Base-by-base conservation (phyloP, 1,284 basidiomycete genomes). In the Paramarasmius palmivorus region DNA sequence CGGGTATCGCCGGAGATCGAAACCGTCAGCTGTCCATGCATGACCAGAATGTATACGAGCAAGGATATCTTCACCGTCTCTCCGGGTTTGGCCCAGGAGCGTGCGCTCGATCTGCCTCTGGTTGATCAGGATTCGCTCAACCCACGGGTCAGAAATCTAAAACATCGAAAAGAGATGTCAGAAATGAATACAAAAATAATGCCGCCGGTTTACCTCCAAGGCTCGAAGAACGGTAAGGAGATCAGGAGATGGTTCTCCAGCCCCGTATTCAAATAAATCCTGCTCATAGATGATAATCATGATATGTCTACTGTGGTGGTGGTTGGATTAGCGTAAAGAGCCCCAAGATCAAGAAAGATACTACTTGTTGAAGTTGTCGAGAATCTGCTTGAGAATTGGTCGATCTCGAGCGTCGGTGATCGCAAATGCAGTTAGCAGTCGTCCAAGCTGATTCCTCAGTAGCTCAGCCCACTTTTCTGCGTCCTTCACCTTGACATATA, bases 121-220 rank as follows among this genome's bases (percentile, higher is more conserved):
- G 67, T 93, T 93, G 70, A 98, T 88, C 36, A 99, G 70, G 49
- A 95, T 78, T 45, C 94, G 92, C 26, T 87, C 74, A 2, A 95
- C 90, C 53, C 85, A 86, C 41, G 81, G 79, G 60, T 96, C 76
- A 15, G 83, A 78, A 60, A 96, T 78, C 92, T 97, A 44, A 15
- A 15, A 53, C 44, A 46, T 20, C 51, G 38, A 35, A 44, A 36
- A 39, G 23, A 35, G 20, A 23, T 29, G n/a, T 10, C n/a, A 8
- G 22, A 14, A 45, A 15, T 44, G 37, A 4, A 26, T 35, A 14
- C 40, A n/a, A 12, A 2, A n/a, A n/a, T n/a, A n/a, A n/a, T n/a
- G n/a, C 47, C 19, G 8, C 49, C 19, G 12, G 71, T 83, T 12
- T 59, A 93, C 94, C 26, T 91, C 84, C 4, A 98, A 77, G n/a